phyloP scores from a whole-genome alignment of 495 filamentous ascomycete species.

The Entonaema liquescens region DNA sequence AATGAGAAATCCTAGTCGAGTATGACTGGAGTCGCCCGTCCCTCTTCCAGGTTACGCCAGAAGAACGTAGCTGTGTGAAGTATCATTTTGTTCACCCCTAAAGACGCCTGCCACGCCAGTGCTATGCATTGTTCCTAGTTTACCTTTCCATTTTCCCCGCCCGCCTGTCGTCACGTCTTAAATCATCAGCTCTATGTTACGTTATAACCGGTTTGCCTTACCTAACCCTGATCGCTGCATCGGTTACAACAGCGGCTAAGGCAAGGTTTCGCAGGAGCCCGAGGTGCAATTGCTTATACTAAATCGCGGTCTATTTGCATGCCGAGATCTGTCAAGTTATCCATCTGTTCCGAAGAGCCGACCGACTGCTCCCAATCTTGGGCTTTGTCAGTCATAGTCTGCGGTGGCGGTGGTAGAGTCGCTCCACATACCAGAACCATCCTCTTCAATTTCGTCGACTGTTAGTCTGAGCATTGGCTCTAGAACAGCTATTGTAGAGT shows the following conservation, averaged over 20 bases:
- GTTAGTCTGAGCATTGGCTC: constrained; percentile 51
- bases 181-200: constrained; percentile 9
- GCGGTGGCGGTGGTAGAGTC: constrained; percentile 51
- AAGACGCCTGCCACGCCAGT: constrained; percentile 40
- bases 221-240: background rate
- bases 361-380: constrained; percentile 58
- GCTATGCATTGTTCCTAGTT: constrained; percentile 34
- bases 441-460: constrained; percentile 64
- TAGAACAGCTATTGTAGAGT: constrained; percentile 50
- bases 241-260: background rate
- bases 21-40: background rate
- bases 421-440: constrained; percentile 63
- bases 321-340: constrained; percentile 49
- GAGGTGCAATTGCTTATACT: constrained; percentile 12
- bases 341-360: constrained; percentile 51
- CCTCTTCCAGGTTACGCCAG: constrained; percentile 2
- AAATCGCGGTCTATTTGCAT: constrained; percentile 49
- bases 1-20: constrained; percentile 3
- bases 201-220: background rate
- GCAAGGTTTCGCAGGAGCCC: background rate
- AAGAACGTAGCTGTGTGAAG: constrained; percentile 18
- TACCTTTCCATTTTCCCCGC: constrained; percentile 31
- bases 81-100: constrained; percentile 30
- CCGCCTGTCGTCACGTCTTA: constrained; percentile 22
- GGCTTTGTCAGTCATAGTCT: constrained; percentile 50